Percentiles rank a stretch among this genome's conserved stretches.
phyloP scores from a whole-genome alignment of 345 rosid genomes.

The Microcos paniculata region DNA sequence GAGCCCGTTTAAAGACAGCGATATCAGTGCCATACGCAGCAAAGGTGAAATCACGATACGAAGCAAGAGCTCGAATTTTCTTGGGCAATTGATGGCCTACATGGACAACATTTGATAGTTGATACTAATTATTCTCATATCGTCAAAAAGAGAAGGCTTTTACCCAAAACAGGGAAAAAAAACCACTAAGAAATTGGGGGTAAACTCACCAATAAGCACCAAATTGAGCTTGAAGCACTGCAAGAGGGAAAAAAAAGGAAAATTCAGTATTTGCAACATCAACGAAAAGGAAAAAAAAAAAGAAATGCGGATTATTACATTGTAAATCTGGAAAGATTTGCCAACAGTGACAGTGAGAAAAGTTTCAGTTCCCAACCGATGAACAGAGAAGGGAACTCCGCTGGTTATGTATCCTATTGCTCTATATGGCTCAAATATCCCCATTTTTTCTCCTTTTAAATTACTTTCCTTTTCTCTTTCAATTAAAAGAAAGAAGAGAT shows the following conservation, averaged over 20 bases:
- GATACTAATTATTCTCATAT: neutral
- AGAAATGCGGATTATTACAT: conserved; percentile 29
- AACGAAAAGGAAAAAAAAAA: neutral
- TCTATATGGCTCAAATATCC: conserved; percentile 88
- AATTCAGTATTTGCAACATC: neutral
- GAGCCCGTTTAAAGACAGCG: conserved; percentile 80
- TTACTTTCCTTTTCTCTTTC: neutral
- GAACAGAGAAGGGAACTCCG: conserved; percentile 80
- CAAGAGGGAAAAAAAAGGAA: conserved; percentile 16
- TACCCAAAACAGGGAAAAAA: neutral
- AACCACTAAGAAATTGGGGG: neutral
- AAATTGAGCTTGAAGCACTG: conserved; percentile 88
- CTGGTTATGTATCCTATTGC: conserved; percentile 88
- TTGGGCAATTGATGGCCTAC: conserved; percentile 80
- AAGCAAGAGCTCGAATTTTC: conserved; percentile 88
- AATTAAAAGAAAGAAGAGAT: too few relatives aligned
- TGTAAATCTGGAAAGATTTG: conserved; percentile 90
- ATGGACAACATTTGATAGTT: neutral
- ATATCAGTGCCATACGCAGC: conserved; percentile 71
- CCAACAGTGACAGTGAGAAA: conserved; percentile 90
- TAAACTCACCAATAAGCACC: conserved; percentile 63
- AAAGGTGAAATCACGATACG: conserved; percentile 82
- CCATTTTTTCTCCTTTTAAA: conserved; percentile 41
- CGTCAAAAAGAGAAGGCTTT: neutral
- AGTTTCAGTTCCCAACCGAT: conserved; percentile 85